Evolutionary conservation across 352 stramenopile species (phyloP), one percentile per base, ranked within the genome.

Genomic region (Hyaloperonospora brassicae): DNA sequence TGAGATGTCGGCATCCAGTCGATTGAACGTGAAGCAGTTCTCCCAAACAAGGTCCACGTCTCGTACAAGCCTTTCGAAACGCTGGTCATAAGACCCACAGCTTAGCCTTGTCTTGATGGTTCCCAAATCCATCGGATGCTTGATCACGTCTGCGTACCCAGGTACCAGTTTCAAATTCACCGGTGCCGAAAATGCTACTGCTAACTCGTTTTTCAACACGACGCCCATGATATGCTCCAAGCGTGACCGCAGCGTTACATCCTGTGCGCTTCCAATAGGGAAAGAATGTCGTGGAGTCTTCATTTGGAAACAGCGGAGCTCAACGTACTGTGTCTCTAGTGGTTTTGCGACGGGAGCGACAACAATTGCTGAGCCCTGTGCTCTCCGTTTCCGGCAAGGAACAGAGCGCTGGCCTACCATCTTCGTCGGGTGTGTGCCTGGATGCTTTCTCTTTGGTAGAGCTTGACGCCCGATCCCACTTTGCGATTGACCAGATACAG

Each of bases 101-200:
- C 30, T 58, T 30, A 98, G 68, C 17, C 89, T 84, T 25, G 74
- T 68, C 21, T 79, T 84, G 36, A 98, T 76, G 23, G 93, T 98
- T 5, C 80, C 80, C 4, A 98, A 62, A 62, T 98, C 92, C 86
- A 98, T 97, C 14, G 89, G 87, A 6, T 77, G 41, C 45, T 82
- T 84, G 52, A 94, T 75, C 24, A 94, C 46, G 35, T 78, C 65
- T 2, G 58, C 50, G 50, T 95, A 95, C 12, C 78, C 80, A 13
- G 77, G 82, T 1, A 95, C 74, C 22, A 83, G 73, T 1, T 81
- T 70, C 10, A 68, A 51, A 27, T 88, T 76, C 47, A 94, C 84
- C 5, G 84, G 84, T 5, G 74, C 57, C 0, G 75, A 63, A 52
- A 94, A 94, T 27, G 84, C 66, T 25, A 73, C 21, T 13, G 84